Evolutionary conservation across 106 monocot species (phyloP), one percentile per base, ranked within the genome.

Genomic region (Iris macrosiphon): DNA sequence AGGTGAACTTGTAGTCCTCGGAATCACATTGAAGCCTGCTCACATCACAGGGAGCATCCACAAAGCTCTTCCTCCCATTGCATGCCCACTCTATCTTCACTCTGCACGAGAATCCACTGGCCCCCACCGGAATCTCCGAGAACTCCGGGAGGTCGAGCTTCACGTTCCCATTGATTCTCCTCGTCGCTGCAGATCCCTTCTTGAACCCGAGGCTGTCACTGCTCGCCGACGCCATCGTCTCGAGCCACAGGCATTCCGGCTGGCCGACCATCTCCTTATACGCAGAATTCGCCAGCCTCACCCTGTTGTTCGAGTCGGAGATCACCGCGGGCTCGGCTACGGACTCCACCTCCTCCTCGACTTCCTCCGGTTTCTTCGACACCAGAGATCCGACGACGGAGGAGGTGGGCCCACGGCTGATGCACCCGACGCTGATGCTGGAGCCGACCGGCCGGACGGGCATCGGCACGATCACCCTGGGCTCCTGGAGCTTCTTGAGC

Each of bases 401-500:
- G 47, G 18, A 22, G 28, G 50, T 15, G 27, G 56, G 26, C 48
- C 8, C n/a, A 25, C 60, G 59, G 54, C 12, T 62, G 61, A 88
- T 75, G 67, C 23, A 27, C 28, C 63, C 73, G 31, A 94, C 71
- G 57, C 50, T 66, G 69, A 98, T 80, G 64, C 69, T 80, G 14
- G 96, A 98, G 22, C 77, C 79, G 3, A 98, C 75, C 0, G 96
- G 90, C 50, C 90, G 57, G 37, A 96, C 58, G 12, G 86, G 86
- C 24, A 67, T 76, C 7, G 96, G 96, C 18, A 44, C 51, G 31
- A 96, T 73, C 12, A 86, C 65, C 25, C 45, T 72, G 1, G 85
- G 77, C 49, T 66, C 69, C 40, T 65, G 67, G 38, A 68, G 59
- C 57, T 88, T 46, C 53, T 75, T 75, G 28, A 68, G 70, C 13